These are phyloP conservation scores for Pontederia crassipes DNA, from an alignment of 176 grass and related monocot genomes.

Conservation along the genomic window DNA sequence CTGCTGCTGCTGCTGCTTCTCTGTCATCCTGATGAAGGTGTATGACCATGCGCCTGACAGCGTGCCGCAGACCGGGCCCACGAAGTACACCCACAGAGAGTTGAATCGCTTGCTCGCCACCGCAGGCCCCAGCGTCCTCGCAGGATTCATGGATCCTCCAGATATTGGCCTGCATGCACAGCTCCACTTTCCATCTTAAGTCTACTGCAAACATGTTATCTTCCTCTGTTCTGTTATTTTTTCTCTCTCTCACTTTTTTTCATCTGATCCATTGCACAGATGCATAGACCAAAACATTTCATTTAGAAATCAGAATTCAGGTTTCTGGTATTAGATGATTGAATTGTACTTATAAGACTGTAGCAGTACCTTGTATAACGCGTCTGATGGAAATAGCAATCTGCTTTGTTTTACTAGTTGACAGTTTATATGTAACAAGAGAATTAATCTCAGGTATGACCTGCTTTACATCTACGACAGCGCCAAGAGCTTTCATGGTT, in stretches of 20 bases:
- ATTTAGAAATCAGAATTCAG: too few species aligned
- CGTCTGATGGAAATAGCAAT: too few species aligned
- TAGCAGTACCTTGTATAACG: too few species aligned
- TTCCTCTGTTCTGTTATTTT: neutral
- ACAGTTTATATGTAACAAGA: too few species aligned
- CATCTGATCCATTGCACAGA: too few species aligned
- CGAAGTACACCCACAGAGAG: slow-evolving; percentile 89
- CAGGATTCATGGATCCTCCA: slow-evolving; percentile 98
- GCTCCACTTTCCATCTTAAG: slow-evolving; percentile 3
- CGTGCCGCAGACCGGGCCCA: slow-evolving; percentile 65
- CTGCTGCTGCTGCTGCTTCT: neutral
- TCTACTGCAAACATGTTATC: neutral
- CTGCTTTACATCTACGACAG: too few species aligned
- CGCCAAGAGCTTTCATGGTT: too few species aligned
- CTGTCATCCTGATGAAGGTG: slow-evolving; percentile 58
- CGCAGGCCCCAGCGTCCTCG: slow-evolving; percentile 83
- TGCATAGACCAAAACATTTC: neutral
- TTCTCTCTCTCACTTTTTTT: neutral
- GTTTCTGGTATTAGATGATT: too few species aligned
- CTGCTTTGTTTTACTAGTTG: too few species aligned
- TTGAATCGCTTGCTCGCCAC: slow-evolving; percentile 62
- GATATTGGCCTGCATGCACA: slow-evolving; percentile 73
- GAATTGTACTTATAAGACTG: too few species aligned
- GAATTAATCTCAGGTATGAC: too few species aligned
- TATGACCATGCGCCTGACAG: slow-evolving; percentile 61